Evolutionary conservation across 1,139 yeast genomes (phyloP), one percentile per base, ranked within the genome.

Genomic region (Suhomyces wounanorum): DNA sequence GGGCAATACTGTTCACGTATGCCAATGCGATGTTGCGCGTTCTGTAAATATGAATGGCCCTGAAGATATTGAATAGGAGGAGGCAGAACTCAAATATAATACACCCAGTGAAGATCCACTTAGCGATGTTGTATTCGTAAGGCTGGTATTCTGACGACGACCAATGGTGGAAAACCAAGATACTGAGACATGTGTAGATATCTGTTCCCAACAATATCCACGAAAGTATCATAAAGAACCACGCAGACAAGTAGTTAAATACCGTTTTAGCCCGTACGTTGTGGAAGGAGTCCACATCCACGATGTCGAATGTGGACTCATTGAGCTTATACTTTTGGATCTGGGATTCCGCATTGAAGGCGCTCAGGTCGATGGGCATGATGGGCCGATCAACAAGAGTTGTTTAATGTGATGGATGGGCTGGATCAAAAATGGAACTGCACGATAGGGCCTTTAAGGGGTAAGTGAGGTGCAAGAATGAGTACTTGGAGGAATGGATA

Each of bases 51-150:
- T 78, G 75, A 28, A 82, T 70, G 1, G 91, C 95, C 69, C 83
- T 73, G 7, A 82, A 58, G 67, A 82, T 74, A 52, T 85, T 88
- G 66, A 83, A 83, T 1, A 83, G 56, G 44, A 87, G 62, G 28
- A 88, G 72, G 8, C 81, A 69, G 49, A 88, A 75, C 23, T 94
- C 85, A 52, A 89, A 80, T n/a, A 90, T 78, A 54, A 90, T 90
- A 65, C 97, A 90, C 1, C 87, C 90, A 9, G 92, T 85, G 65
- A 89, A 90, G 14, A 90, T 73, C 91, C 96, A 87, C 63, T 88
- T 84, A 48, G 95, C 81, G 11, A 73, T 62, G 9, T 82, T 52
- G 79, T 85, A 64, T 61, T 77, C 71, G 79, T 83, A 54, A 78
- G 88, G 64, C 80, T 81, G 63, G 70, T 84, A 52, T 76, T 79